Conservation (phyloP, 352 stramenopile genomes). For the Globisporangium rhizosaccharum region DNA sequence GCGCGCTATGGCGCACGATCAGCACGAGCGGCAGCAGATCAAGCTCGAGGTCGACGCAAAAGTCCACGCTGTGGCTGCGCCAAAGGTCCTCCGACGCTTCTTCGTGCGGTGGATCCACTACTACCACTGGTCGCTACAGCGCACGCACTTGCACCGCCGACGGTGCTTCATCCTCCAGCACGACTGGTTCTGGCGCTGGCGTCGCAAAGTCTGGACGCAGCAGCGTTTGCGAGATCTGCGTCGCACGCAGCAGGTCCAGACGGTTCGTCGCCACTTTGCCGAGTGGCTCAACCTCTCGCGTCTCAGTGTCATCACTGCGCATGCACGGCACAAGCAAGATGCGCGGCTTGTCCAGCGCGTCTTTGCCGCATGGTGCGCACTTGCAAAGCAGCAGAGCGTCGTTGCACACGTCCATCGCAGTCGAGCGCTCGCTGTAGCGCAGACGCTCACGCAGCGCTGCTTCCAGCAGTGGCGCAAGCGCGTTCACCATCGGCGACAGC, state of each 20-base stretch:
- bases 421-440: neutral
- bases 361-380: slow-evolving; percentile 35
- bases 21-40: slow-evolving; percentile 41
- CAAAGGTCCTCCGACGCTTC: slow-evolving; percentile 49
- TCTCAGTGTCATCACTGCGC: slow-evolving; percentile 41
- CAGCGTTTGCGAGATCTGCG: slow-evolving; percentile 32
- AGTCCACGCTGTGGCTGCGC: slow-evolving; percentile 32
- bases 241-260: slow-evolving; percentile 17
- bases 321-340: slow-evolving; percentile 25
- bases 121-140: slow-evolving; percentile 41
- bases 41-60: slow-evolving; percentile 47
- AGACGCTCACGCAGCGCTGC: slow-evolving; percentile 5
- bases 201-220: slow-evolving; percentile 40
- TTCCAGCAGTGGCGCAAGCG: slow-evolving; percentile 8
- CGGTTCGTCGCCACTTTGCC: slow-evolving; percentile 26
- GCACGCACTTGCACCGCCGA: slow-evolving; percentile 37
- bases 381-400: neutral
- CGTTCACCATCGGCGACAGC: neutral
- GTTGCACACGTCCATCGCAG: neutral
- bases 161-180: slow-evolving; percentile 49
- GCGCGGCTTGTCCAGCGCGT: slow-evolving; percentile 17
- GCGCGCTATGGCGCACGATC: slow-evolving; percentile 28
- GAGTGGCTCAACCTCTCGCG: slow-evolving; percentile 59
- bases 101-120: slow-evolving; percentile 59
- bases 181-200: slow-evolving; percentile 61